Conservation (phyloP, 2,329 filamentous ascomycete species). For the Fusarium anthophilum region DNA sequence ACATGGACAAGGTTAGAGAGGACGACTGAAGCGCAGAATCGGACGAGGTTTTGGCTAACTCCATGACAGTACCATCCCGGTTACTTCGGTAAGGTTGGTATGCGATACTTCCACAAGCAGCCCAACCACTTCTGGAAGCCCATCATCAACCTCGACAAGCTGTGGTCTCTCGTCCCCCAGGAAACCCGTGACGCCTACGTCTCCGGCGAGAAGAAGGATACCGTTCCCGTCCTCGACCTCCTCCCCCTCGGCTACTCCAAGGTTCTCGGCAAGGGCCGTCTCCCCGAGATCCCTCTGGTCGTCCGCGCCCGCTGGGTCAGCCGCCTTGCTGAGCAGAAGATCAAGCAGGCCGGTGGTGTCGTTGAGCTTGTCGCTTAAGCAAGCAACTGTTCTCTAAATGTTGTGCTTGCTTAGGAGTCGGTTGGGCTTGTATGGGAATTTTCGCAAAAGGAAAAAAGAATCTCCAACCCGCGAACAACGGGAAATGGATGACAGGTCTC, state of each 20-base stretch:
- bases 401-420: slow-evolving; percentile 43
- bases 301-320: slow-evolving; percentile 96
- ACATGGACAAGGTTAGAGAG: slow-evolving; percentile 80
- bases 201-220: slow-evolving; percentile 81
- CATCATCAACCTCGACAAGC: slow-evolving; percentile 98
- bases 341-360: slow-evolving; percentile 96
- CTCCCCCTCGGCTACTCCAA: slow-evolving; percentile 98
- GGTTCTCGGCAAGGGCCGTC: slow-evolving; percentile 96
- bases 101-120: slow-evolving; percentile 97
- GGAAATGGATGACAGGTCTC: slow-evolving; percentile 34
- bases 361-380: slow-evolving; percentile 89
- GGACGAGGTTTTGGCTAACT: slow-evolving; percentile 41
- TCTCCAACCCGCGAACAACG: slow-evolving; percentile 38
- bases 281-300: slow-evolving; percentile 92
- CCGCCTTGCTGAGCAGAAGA: slow-evolving; percentile 98
- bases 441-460: slow-evolving; percentile 41
- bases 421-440: slow-evolving; percentile 44
- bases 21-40: slow-evolving; percentile 30
- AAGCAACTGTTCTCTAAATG: slow-evolving; percentile 27
- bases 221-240: slow-evolving; percentile 97
- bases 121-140: slow-evolving; percentile 98
- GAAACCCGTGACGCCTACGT: slow-evolving; percentile 96
- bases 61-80: slow-evolving; percentile 84
- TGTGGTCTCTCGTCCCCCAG: slow-evolving; percentile 92
- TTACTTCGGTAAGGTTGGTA: slow-evolving; percentile 99